Base-by-base conservation (phyloP, 2,329 filamentous ascomycete species). In the Dactylellina drechsleri region DNA sequence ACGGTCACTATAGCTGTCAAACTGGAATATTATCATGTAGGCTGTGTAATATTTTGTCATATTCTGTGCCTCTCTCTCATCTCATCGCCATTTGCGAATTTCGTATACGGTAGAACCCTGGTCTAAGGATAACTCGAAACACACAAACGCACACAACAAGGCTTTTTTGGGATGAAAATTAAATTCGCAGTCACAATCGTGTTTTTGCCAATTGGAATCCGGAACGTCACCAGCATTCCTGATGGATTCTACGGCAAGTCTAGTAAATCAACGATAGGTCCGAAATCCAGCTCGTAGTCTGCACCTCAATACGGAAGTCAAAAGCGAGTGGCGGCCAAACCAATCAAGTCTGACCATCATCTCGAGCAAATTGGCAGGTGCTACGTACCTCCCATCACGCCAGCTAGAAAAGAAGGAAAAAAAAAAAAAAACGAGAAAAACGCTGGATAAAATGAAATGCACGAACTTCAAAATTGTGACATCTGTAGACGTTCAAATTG, bases 121-220 rank as follows among this genome's bases (percentile, higher is more conserved):
- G 31, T 10, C 31, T 36, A 10, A 28, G 31, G 31, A 36, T 36
- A 36, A 36, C 2, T 36, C 31, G 31, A 8, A 36, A 36, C 31
- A n/a, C 43, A 15, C 43, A 36, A 7, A n/a, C 43, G 5, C 43
- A 18, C 43, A 47, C 43, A 47, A 47, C 43, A 47, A 47, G 13
- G 6, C 5, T 15, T 13, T 47, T 2, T 47, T 20, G 18, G 5
- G 5, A 26, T 43, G 40, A 36, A 36, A 36, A 36, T 10, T 36
- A 36, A 36, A 36, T 45, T 26, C 43, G 52, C 54, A 53, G 62
- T 52, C 64, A 54, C 54, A 61, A 59, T 23, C 13, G 26, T 45
- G 13, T 16, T 47, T 43, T 47, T 47, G 43, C 43, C 43, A n/a
- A n/a, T 47, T 8, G 43, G 13, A n/a, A 47, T 47, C 43, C 13